Base-by-base conservation (phyloP, 306 rosid species). In the Vigna angularis region DNA sequence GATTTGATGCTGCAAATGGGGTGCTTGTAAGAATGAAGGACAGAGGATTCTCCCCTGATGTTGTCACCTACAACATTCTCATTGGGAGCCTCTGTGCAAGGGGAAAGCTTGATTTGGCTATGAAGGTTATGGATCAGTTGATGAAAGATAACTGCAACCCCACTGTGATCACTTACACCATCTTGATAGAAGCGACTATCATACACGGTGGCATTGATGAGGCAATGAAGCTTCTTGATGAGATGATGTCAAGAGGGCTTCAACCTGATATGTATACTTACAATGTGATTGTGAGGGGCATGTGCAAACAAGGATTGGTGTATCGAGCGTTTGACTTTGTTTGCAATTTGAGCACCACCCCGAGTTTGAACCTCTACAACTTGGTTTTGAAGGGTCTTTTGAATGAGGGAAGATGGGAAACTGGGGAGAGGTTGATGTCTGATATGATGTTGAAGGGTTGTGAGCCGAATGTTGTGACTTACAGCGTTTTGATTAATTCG, bases 181-280 rank as follows among this genome's bases (percentile, higher is more conserved):
- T 91, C 62, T 82, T 94, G 91, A 92, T 94, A 13, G 97, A 94
- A 67, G 95, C 97, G 16, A 94, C 88, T 9, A 90, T 94, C 55
- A 74, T 80, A 11, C 83, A 89, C 32, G 95, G 92, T 49, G 90
- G 87, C 36, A 86, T 89, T 76, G 87, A 89, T 57, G 87, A 86
- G 9, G 91, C 94, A 5, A 77, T 89, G 90, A 82, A 81, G 87
- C 87, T 94, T 81, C 79, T 94, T 68, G 90, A 90, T 66, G 93
- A 90, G 78, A 88, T 94, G 95, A 47, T 92, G 30, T 87, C 89
- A 2, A 77, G 82, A 66, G 91, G 93, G 59, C 92, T 94, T 32
- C 84, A 77, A 45, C 97, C 95, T 13, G 98, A 94, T 49, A 87
- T 83, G 93, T 82, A 59, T 59, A 87, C 96, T 30, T 90, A 84